Conservation (phyloP, 2,329 filamentous ascomycete species). For the Talaromyces atroroseus region DNA sequence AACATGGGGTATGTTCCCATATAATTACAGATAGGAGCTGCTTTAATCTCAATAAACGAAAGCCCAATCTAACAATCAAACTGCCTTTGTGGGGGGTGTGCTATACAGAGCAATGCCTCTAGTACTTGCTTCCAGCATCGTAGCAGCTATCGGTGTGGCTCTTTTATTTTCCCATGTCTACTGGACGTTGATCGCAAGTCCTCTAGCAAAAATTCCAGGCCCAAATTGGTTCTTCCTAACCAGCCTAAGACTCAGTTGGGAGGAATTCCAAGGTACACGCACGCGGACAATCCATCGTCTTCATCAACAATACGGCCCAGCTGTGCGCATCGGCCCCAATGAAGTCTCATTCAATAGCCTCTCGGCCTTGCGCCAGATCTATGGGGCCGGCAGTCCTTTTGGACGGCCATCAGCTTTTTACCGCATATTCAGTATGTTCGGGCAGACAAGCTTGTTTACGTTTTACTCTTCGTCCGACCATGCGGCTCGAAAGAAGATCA, state of each 20-base stretch:
- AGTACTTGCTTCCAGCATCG: not conserved
- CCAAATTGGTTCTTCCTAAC: not conserved
- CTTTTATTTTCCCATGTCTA: not conserved
- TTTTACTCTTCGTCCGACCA: conserved; percentile 2
- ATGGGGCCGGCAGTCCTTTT: not conserved
- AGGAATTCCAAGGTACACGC: not conserved
- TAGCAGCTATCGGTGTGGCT: not conserved
- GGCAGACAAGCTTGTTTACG: not conserved
- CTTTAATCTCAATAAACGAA: not conserved
- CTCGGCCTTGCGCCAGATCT: not conserved
- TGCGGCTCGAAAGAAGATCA: not conserved
- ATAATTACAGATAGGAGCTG: not conserved
- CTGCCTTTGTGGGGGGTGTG: not conserved
- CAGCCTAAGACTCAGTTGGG: not conserved
- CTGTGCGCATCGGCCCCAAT: not conserved
- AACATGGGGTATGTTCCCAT: too few species aligned
- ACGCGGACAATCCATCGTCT: conserved; percentile 2
- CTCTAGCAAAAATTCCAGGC: not conserved
- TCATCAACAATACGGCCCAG: not conserved
- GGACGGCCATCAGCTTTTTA: not conserved
- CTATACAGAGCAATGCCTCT: not conserved
- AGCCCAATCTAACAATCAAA: not conserved
- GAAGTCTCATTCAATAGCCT: conserved; percentile 6
- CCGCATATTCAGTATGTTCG: conserved; percentile 1
- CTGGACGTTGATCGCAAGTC: not conserved